A percentile compares a stretch with the other conserved stretches of the same genome.
Evolutionary conservation across 2,329 filamentous ascomycete species (phyloP).

Genomic region (Diatrype stigma): DNA sequence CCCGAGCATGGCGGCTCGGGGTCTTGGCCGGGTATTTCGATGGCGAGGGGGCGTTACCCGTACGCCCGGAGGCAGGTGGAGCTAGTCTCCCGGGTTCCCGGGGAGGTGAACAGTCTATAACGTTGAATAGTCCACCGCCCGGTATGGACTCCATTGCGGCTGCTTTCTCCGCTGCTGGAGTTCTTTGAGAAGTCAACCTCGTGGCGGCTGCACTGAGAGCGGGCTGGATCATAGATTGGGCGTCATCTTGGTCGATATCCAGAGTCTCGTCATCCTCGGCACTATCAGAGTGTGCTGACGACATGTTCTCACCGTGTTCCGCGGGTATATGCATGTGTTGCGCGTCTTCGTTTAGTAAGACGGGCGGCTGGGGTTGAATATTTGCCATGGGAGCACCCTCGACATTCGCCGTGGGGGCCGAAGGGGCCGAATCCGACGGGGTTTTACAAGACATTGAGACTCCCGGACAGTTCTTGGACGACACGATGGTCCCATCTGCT

Average conservation of each 20-base stretch:
- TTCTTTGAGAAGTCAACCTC: slow-evolving; percentile 49
- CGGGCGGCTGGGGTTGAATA: slow-evolving; percentile 7
- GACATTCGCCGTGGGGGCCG: slow-evolving; percentile 7
- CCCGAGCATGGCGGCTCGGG: slow-evolving; percentile 19
- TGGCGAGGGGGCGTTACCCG: neutral
- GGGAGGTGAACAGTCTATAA: slow-evolving; percentile 28
- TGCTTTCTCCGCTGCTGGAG: slow-evolving; percentile 54
- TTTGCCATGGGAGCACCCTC: slow-evolving; percentile 17
- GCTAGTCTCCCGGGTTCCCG: slow-evolving; percentile 10
- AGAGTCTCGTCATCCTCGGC: slow-evolving; percentile 32
- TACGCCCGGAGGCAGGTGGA: slow-evolving; percentile 2
- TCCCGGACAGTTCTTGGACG: neutral
- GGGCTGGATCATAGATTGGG: slow-evolving; percentile 56
- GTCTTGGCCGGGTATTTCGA: slow-evolving; percentile 6
- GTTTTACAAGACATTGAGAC: slow-evolving; percentile 7
- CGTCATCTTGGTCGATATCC: slow-evolving; percentile 50
- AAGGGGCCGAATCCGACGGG: slow-evolving; percentile 3
- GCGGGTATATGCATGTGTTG: slow-evolving; percentile 13
- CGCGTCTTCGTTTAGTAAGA: slow-evolving; percentile 8
- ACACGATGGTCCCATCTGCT: neutral
- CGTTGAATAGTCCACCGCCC: slow-evolving; percentile 33
- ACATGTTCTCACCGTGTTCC: slow-evolving; percentile 18
- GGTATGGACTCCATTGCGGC: slow-evolving; percentile 46
- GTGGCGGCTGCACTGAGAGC: slow-evolving; percentile 54
- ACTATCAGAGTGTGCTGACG: slow-evolving; percentile 20